Percentiles rank a stretch among this genome's conserved stretches.
Evolutionary conservation across 768 basidiomycete species (phyloP).

Genomic region (Tulasnella sp.): DNA sequence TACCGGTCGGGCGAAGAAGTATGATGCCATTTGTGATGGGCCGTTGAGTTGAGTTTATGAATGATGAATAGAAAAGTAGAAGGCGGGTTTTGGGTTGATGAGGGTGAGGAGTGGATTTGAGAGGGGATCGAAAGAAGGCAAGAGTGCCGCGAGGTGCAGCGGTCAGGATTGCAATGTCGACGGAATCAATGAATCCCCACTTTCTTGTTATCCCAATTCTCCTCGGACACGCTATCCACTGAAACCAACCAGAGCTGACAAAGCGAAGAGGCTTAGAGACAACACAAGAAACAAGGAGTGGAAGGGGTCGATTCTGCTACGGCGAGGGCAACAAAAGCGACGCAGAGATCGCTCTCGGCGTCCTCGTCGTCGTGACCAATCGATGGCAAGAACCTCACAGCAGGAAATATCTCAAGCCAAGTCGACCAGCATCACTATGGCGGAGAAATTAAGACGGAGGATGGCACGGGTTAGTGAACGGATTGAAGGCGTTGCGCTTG

Average conservation of each 20-base stretch:
- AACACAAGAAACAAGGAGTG: background rate
- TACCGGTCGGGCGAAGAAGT: conserved; percentile 86
- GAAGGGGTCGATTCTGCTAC: background rate
- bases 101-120: too few relatives aligned
- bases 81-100: too few relatives aligned
- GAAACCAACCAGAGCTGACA: background rate
- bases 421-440: background rate
- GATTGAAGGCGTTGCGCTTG: background rate
- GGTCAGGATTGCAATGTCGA: background rate
- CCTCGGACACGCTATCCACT: background rate
- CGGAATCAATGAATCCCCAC: background rate
- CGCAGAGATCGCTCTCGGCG: background rate
- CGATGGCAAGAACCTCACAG: background rate
- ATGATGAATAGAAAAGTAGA: background rate
- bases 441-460: background rate
- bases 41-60: background rate
- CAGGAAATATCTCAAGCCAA: background rate
- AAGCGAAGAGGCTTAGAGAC: conserved; percentile 5
- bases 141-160: background rate
- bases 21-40: conserved; percentile 33
- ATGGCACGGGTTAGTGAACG: background rate
- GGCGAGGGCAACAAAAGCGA: background rate
- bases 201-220: background rate
- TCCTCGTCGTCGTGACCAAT: background rate
- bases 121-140: too few relatives aligned